A percentile compares a stretch with the other conserved stretches of the same genome.
Conservation (phyloP, 129 eudicot species). For the Chrysanthemum lavandulifolium region DNA sequence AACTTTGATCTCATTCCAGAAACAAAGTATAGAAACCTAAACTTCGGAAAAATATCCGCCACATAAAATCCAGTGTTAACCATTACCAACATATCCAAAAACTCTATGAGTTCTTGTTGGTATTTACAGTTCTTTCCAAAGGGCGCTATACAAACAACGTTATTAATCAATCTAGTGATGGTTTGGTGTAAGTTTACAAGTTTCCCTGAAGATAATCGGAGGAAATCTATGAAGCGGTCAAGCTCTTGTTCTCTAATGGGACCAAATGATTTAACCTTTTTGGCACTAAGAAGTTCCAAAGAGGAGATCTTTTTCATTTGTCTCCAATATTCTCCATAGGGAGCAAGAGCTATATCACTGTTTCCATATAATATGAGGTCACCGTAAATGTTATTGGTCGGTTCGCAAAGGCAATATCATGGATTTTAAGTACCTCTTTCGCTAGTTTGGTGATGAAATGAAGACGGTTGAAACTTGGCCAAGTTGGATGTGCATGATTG, state of each 20-base stretch:
- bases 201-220: neutral
- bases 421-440: conserved; percentile 5
- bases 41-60: conserved; percentile 18
- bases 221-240: neutral
- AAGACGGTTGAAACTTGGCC: neutral
- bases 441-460: conserved; percentile 4
- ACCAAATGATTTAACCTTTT: neutral
- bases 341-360: conserved; percentile 11
- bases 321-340: conserved; percentile 13
- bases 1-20: neutral
- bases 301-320: conserved; percentile 7
- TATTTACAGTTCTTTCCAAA: conserved; percentile 11
- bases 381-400: neutral
- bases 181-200: neutral
- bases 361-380: neutral
- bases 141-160: neutral
- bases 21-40: neutral
- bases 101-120: neutral
- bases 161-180: neutral
- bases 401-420: neutral
- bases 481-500: conserved; percentile 11
- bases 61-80: neutral
- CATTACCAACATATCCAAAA: neutral
- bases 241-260: conserved; percentile 3
- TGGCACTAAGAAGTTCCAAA: conserved; percentile 15